Evolutionary conservation across 1,284 basidiomycete genomes (phyloP), one percentile per base, ranked within the genome.

Genomic region (Trichosporon inkin): DNA sequence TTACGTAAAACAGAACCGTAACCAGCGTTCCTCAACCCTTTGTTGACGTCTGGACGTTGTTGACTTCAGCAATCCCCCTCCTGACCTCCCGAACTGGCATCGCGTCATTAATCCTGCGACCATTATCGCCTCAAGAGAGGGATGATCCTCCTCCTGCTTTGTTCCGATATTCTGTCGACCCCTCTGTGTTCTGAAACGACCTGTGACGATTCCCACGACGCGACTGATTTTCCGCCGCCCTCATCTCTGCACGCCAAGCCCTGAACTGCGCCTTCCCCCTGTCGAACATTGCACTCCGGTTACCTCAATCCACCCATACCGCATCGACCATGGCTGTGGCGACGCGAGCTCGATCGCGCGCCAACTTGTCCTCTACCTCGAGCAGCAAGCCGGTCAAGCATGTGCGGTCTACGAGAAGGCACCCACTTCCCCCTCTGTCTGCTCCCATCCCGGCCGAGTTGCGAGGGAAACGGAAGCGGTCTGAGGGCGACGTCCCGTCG

Each of bases 291-390:
- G 41, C 20, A n/a, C 10, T 41, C 19, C 14, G 11, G 32, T 38
- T 17, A n/a, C 53, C 22, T 37, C 53, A n/a, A 16, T 22, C 20
- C 17, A 19, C 19, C 24, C 20, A 19, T 22, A 55, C 20, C 10
- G 2, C n/a, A 17, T 19, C 41, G 10, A 34, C 36, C 36, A 55
- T 54, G 17, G 53, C 40, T 7, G 58, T 59, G 3, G 41, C 58
- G 8, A 54, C 58, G 37, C 53, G 58, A 3, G 55, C 58, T n/a
- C 58, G 58, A n/a, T 59, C 58, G n/a, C 58, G 58, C 41, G 24
- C 24, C 28, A 37, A n/a, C 53, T 36, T 54, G 20, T n/a, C 22
- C 20, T 28, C 38, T 13, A 5, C 34, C 41, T 8, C 56, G 14
- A 14, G 22, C 24, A 8, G 28, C 35, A 19, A 44, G 57, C 34